Base-by-base conservation (phyloP, 2,329 filamentous ascomycete species). In the Colletotrichum limetticola region DNA sequence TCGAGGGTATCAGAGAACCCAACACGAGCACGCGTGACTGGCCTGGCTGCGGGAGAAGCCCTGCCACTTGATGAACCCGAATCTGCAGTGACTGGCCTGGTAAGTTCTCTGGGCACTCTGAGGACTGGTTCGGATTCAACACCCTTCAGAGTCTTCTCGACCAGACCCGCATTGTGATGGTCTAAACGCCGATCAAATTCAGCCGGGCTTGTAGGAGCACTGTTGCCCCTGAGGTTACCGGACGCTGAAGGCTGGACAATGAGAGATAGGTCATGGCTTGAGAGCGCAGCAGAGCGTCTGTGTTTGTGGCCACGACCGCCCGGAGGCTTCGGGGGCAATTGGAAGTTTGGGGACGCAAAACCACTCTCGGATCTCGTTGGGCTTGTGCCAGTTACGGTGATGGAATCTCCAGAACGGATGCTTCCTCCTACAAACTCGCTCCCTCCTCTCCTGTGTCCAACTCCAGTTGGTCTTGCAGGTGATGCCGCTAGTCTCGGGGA, bases 361-460 rank as follows among this genome's bases (percentile, higher is more conserved):
- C 91, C 90, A 72, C 86, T 85, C 30, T 91, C 88, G 66, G 86
- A 86, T 76, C 92, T 94, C 12, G 91, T 93, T 32, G 93, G 92
- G 77, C 92, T 95, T 14, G 90, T 89, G 81, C 90, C 93, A 83
- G 94, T 86, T 8, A 90, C 83, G 11, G 89, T 88, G 62, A 91
- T 90, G 0, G 88, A 85, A 60, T 88, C 89, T 14, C 89, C 84
- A 82, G 87, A 82, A 77, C 90, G 85, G 76, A 88, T 83, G 77
- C 92, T 93, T 8, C 93, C 94, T 49, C 94, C 94, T 59, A 97
- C 93, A 78, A 97, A 95, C 80, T 98, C 95, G 80, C 95, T 98
- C 32, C 91, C 93, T 66, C 93, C 93, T 78, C 95, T 90, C 77
- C 92, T 89, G 81, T 98, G 95, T 35, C 93, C 91, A 79, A 95